phyloP scores from a whole-genome alignment of 73 alveolate species.

The Blepharisma japonicum region DNA sequence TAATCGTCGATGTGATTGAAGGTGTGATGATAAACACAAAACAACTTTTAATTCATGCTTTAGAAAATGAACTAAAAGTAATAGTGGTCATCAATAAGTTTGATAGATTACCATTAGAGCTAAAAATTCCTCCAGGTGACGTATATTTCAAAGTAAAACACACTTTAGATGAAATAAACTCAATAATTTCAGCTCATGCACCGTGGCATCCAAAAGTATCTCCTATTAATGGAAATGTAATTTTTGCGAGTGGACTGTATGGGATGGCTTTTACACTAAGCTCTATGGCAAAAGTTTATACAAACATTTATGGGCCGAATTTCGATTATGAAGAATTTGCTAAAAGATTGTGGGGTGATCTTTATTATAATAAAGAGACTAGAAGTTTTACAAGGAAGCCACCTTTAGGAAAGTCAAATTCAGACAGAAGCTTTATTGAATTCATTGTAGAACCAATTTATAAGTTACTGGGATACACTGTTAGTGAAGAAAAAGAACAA shows the following conservation, averaged over 20 bases:
- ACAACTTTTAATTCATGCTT: slow-evolving; percentile 38
- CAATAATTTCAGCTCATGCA: slow-evolving; percentile 48
- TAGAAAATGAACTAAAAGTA: slow-evolving; percentile 75
- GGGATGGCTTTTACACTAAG: slow-evolving; percentile 84
- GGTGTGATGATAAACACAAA: slow-evolving; percentile 11
- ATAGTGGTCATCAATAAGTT: slow-evolving; percentile 92
- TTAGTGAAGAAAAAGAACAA: slow-evolving; percentile 8
- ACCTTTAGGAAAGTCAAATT: slow-evolving; percentile 32
- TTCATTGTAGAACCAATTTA: slow-evolving; percentile 94
- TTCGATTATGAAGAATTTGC: slow-evolving; percentile 79
- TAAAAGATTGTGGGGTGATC: slow-evolving; percentile 97
- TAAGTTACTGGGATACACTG: slow-evolving; percentile 65
- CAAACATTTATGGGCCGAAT: slow-evolving; percentile 43
- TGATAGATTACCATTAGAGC: slow-evolving; percentile 96
- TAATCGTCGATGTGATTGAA: slow-evolving; percentile 75
- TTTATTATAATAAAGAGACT: slow-evolving; percentile 73
- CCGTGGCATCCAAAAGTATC: slow-evolving; percentile 50
- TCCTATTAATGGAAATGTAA: slow-evolving; percentile 85
- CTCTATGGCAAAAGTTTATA: slow-evolving; percentile 84
- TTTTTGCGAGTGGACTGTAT: slow-evolving; percentile 88
- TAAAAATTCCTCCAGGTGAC: slow-evolving; percentile 97
- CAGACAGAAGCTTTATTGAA: slow-evolving; percentile 82
- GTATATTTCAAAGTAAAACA: slow-evolving; percentile 96
- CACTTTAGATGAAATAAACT: slow-evolving; percentile 90
- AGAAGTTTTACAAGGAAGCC: slow-evolving; percentile 59